A percentile compares a stretch with the other conserved stretches of the same genome.
Evolutionary conservation across 192 early-diverging fungal species (phyloP).

Genomic region (Podila verticillata): DNA sequence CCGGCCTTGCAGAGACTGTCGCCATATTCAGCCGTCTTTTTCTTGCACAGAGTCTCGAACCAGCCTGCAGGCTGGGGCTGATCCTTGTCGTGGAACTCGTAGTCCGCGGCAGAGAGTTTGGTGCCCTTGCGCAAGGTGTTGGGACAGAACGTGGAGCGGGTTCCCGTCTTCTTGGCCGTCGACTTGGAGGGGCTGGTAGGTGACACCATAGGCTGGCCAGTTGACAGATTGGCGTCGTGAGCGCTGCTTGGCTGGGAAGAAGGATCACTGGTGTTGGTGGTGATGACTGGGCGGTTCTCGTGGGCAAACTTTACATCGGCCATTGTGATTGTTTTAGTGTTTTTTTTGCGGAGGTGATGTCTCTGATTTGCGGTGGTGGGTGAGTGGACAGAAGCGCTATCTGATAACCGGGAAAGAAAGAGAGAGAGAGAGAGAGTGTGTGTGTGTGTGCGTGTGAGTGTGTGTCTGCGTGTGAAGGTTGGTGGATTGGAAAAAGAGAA

Average conservation of each 20-base stretch:
- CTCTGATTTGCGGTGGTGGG: not conserved
- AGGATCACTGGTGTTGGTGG: conserved; percentile 8
- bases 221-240: not conserved
- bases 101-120: conserved; percentile 23
- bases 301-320: conserved; percentile 10
- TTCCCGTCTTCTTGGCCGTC: conserved; percentile 31
- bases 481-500: not conserved
- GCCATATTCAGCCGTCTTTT: conserved; percentile 26
- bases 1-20: conserved; percentile 1
- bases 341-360: not conserved
- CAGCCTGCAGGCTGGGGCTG: conserved; percentile 24
- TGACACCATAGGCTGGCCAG: conserved; percentile 1
- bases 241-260: not conserved
- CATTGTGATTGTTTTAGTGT: conserved; percentile 3
- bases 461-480: not conserved
- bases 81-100: conserved; percentile 2
- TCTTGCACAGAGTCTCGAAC: conserved; percentile 23
- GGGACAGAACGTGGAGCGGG: conserved; percentile 45
- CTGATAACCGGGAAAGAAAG: too few species aligned
- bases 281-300: conserved; percentile 2
- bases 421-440: not conserved
- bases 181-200: conserved; percentile 16
- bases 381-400: too few species aligned
- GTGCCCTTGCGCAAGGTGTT: conserved; percentile 17
- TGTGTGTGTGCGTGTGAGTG: not conserved